Base-by-base conservation (phyloP, 306 rosid genomes). In the Prosopis cineraria region DNA sequence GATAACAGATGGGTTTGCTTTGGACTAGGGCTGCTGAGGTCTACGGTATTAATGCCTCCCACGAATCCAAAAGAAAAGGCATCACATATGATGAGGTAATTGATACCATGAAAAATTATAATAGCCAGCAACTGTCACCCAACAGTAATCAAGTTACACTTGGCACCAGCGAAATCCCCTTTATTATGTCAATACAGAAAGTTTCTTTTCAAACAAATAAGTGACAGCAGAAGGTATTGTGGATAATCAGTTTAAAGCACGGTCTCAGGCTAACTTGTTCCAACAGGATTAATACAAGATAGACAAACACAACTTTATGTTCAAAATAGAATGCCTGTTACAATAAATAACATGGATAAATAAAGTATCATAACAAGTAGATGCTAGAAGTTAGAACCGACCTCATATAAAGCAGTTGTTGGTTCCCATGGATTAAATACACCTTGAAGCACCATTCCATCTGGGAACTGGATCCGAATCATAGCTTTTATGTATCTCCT, bases 381-480 rank as follows among this genome's bases (percentile, higher is more conserved):
- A 50, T 40, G 48, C 13, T 82, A 82, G 60, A 79, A 74, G 60
- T 20, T 84, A 80, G 48, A 80, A 78, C 90, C 75, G 56, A 95
- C 99, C 96, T 96, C 90, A 24, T 96, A 96, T 45, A 96, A 86
- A 75, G 90, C 75, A 73, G 81, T 74, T 34, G 98, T 91, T 78
- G 91, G 78, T 75, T 96, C 99, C 85, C 86, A 86, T 33, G 99
- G 97, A 72, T 85, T 71, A 88, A 96, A 96, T 58, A 88, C 82
- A 29, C 89, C 97, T 87, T 93, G 99, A 77, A 96, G 99, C 70
- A 93, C 94, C 78, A 90, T 91, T 48, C 98, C 96, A 60, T 96
- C 99, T 5, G 97, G 98, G 87, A 96, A 96, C 79, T 96, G 98
- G 79, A 96, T 78, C 70, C 98, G 84, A 70, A 96, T 88, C 29